These are phyloP conservation scores for Hansenula lynferdii DNA, from an alignment of 1,139 yeast genomes.

Conservation along the genomic window DNA sequence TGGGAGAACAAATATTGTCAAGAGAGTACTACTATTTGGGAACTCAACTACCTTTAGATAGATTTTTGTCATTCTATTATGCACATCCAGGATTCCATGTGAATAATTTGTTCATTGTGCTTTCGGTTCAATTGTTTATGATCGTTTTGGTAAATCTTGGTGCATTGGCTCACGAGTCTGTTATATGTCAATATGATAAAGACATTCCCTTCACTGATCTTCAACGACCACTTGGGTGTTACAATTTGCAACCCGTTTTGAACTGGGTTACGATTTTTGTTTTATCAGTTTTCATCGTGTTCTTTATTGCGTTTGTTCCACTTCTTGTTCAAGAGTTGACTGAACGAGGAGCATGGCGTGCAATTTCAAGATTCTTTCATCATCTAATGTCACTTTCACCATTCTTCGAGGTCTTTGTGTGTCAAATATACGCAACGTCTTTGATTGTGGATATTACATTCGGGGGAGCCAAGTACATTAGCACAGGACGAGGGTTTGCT, in stretches of 20 bases:
- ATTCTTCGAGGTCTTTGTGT: conserved; percentile 80
- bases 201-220: conserved; percentile 55
- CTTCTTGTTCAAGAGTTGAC: conserved; percentile 72
- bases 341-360: conserved; percentile 69
- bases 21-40: conserved; percentile 83
- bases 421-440: conserved; percentile 76
- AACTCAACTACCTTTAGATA: conserved; percentile 69
- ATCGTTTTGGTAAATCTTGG: conserved; percentile 65
- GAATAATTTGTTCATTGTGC: conserved; percentile 72
- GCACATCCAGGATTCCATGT: conserved; percentile 92
- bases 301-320: conserved; percentile 80
- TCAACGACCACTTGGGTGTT: conserved; percentile 68
- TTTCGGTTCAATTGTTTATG: conserved; percentile 71
- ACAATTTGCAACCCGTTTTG: conserved; percentile 65
- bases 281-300: conserved; percentile 75
- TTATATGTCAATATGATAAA: conserved; percentile 49
- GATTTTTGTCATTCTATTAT: conserved; percentile 80
- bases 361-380: conserved; percentile 50
- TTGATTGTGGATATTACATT: conserved; percentile 62
- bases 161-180: conserved; percentile 56
- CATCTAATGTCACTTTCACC: conserved; percentile 78
- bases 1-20: conserved; percentile 89
- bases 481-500: conserved; percentile 87
- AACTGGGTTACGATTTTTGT: conserved; percentile 82
- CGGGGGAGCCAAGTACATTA: conserved; percentile 81